Base-by-base conservation (phyloP, 2,329 filamentous ascomycete species). In the Xylariales sp. region DNA sequence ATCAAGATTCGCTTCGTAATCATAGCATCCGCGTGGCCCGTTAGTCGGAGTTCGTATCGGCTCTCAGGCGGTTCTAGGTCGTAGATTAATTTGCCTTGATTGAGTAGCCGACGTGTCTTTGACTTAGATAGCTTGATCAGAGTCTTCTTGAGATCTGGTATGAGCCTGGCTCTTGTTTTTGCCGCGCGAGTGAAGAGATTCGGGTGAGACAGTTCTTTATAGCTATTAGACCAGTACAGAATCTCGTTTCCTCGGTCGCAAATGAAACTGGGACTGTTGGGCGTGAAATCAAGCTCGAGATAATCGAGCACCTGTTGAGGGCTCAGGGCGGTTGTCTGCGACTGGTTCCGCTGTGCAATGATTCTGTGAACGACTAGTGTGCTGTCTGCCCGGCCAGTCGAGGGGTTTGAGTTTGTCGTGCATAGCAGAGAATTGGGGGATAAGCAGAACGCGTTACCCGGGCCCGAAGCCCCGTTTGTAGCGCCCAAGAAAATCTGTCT, bases 131-230 rank as follows among this genome's bases (percentile, higher is more conserved):
- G 36, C 34, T 57, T 45, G 5, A 34, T 16, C 1, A 57, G 34
- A 4, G 45, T 52, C 14, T 32, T 28, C 10, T 64, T 56, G 8
- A 57, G 45, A 36, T 64, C 53, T 18, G 34, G 43, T 7, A 52
- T 57, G 14, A 64, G 61, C 8, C 61, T 50, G 0, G 23, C 9
- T 49, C 53, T 64, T 4, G 61, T 64, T 56, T 18, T 64, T 3
- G 18, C 53, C 2, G 53, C 61, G 6, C 61, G 53, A 28, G 16
- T 10, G 43, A 64, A 64, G 28, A 64, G 45, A 2, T 43, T 18
- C 1, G 14, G 16, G 28, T 64, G 34, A 5, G 43, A 23, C 4
- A 57, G 14, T 52, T 64, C 53, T 45, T 41, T 52, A 14, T 63
- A 18, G n/a, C 5, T 30, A 14, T 2, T 56, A 5, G 43, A 56